Evolutionary conservation across 2,329 filamentous ascomycete genomes (phyloP).

Genomic region (Knufia petricola): DNA sequence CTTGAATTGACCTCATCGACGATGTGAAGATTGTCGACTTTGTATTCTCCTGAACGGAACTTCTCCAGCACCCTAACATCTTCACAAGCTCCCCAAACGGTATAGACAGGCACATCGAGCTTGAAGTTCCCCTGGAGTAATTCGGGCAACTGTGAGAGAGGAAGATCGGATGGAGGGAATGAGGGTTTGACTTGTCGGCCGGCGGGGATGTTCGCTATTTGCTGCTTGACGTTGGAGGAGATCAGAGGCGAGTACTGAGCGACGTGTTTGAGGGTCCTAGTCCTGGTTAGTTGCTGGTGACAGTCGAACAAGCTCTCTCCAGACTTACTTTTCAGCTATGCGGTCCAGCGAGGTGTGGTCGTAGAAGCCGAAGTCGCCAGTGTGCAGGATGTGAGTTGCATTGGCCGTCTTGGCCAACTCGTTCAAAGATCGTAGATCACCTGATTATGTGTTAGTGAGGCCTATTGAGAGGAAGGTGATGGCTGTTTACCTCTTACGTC

Average conservation of each 20-base stretch:
- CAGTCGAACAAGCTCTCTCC: neutral
- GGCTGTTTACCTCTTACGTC: constrained; percentile 42
- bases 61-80: constrained; percentile 96
- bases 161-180: constrained; percentile 70
- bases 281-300: constrained; percentile 16
- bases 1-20: constrained; percentile 97
- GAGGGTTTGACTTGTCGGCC: constrained; percentile 65
- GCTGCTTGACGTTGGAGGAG: constrained; percentile 60
- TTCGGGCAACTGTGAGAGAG: constrained; percentile 82
- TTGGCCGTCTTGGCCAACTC: constrained; percentile 89
- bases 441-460: constrained; percentile 39
- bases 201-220: constrained; percentile 59
- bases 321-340: constrained; percentile 88
- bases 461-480: neutral
- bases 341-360: constrained; percentile 90
- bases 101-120: constrained; percentile 93
- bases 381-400: constrained; percentile 97
- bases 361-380: constrained; percentile 98
- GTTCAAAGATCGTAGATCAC: constrained; percentile 90
- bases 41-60: constrained; percentile 95
- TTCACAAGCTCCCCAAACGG: constrained; percentile 97
- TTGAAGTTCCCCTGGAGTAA: constrained; percentile 82
- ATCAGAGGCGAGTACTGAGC: constrained; percentile 96
- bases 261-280: constrained; percentile 90
- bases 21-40: constrained; percentile 92